Evolutionary conservation across 2,329 filamentous ascomycete species (phyloP).

Genomic region (Didymella sp.): DNA sequence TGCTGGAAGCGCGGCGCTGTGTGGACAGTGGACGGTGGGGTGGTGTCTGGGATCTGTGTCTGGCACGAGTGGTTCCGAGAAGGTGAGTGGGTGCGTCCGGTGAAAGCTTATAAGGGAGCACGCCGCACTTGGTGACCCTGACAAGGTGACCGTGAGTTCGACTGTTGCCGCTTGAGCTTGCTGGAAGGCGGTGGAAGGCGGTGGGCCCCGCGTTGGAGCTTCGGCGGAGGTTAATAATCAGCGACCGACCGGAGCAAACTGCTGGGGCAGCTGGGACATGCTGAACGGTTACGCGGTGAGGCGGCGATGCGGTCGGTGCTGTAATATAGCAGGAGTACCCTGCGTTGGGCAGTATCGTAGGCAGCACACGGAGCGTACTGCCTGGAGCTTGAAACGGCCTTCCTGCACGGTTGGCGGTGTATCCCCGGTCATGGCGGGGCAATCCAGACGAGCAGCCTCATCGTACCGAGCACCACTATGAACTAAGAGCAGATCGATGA

Average conservation of each 20-base stretch:
- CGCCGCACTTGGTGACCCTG: conserved; percentile 15
- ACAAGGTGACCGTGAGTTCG: conserved; percentile 8
- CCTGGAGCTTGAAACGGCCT: conserved; percentile 24
- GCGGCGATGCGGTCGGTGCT: conserved; percentile 21
- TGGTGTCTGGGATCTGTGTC: conserved; percentile 21
- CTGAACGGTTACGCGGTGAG: conserved; percentile 20
- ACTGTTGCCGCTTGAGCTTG: conserved; percentile 10
- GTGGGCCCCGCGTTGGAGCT: conserved; percentile 30
- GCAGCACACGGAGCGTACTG: conserved; percentile 27
- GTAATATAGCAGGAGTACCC: conserved; percentile 27
- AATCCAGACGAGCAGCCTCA: conserved; percentile 12
- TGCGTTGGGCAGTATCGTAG: conserved; percentile 30
- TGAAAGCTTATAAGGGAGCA: conserved; percentile 30
- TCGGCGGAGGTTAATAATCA: conserved; percentile 36
- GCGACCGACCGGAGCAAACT: conserved; percentile 23
- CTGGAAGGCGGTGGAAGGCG: conserved; percentile 43
- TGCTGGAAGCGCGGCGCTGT: conserved; percentile 14
- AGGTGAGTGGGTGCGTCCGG: conserved; percentile 26
- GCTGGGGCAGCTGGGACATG: conserved; percentile 23
- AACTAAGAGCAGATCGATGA: neutral
- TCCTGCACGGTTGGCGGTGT: conserved; percentile 25
- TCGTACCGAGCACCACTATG: conserved; percentile 2
- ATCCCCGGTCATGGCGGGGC: conserved; percentile 26
- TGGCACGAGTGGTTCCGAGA: conserved; percentile 30
- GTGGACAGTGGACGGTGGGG: conserved; percentile 27